These are phyloP conservation scores for Spathaspora girioi DNA, from an alignment of 805 yeast genomes.

Conservation along the genomic window DNA sequence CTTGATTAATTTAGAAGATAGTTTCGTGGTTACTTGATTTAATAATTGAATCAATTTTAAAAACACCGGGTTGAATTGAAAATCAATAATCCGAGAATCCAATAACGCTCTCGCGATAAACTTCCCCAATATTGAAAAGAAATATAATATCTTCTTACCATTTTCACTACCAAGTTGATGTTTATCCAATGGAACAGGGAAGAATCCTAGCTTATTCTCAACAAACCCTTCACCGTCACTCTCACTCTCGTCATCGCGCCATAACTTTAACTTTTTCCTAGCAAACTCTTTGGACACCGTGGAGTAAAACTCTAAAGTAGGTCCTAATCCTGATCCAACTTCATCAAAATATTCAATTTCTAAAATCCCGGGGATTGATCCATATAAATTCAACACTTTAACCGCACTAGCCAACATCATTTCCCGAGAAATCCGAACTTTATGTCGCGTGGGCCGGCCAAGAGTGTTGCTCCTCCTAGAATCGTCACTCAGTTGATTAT, in stretches of 20 bases:
- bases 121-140: constrained; percentile 70
- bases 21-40: constrained; percentile 10
- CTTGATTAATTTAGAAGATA: constrained; percentile 12
- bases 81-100: constrained; percentile 85
- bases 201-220: constrained; percentile 51
- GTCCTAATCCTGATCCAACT: constrained; percentile 96
- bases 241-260: constrained; percentile 49
- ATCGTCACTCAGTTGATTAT: too few relatives aligned
- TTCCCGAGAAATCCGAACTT: constrained; percentile 71
- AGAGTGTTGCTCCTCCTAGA: constrained; percentile 15
- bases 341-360: constrained; percentile 89
- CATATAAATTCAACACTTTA: constrained; percentile 72
- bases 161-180: constrained; percentile 21
- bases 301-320: constrained; percentile 90
- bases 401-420: constrained; percentile 72
- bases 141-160: constrained; percentile 41
- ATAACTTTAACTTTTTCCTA: constrained; percentile 52
- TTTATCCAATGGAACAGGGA: constrained; percentile 61
- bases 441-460: constrained; percentile 77
- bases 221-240: constrained; percentile 32
- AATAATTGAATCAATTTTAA: constrained; percentile 52
- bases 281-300: constrained; percentile 73
- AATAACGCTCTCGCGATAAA: constrained; percentile 83
- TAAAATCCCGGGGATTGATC: constrained; percentile 72
- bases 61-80: constrained; percentile 68